A percentile compares a stretch with the other conserved stretches of the same genome.
Evolutionary conservation across 1,139 yeast species (phyloP).

Genomic region (Suhomyces coccinellae): DNA sequence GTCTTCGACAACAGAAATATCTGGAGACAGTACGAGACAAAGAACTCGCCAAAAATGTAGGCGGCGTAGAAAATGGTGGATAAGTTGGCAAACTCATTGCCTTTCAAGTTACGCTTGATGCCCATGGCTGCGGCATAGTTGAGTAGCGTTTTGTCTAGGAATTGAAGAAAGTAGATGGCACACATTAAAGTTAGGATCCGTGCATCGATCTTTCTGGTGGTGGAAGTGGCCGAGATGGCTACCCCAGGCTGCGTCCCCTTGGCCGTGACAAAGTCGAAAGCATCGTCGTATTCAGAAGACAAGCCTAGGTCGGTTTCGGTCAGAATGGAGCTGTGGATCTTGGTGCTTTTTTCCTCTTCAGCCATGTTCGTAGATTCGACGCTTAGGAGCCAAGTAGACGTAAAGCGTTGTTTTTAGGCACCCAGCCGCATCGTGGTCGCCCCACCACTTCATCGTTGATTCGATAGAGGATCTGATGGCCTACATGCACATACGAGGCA

Average conservation of each 20-base stretch:
- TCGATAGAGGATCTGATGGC: not conserved
- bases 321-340: not conserved
- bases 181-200: conserved; percentile 37
- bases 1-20: conserved; percentile 41
- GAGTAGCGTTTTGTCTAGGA: conserved; percentile 44
- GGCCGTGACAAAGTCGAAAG: conserved; percentile 9
- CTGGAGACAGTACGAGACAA: conserved; percentile 40
- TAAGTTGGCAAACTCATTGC: conserved; percentile 42
- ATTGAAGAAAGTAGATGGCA: conserved; percentile 44
- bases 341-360: not conserved
- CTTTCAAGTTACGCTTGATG: conserved; percentile 35
- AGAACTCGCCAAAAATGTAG: conserved; percentile 49
- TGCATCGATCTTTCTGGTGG: conserved; percentile 27
- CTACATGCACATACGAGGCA: conserved; percentile 3
- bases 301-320: not conserved
- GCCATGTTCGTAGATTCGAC: not conserved
- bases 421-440: not conserved
- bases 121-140: conserved; percentile 57
- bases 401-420: not conserved
- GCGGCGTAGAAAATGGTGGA: conserved; percentile 48
- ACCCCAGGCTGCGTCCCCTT: not conserved
- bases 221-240: too few species aligned
- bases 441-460: not conserved
- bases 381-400: not conserved
- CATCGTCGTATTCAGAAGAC: conserved; percentile 11